Evolutionary conservation across 805 yeast species (phyloP), one percentile per base, ranked within the genome.

Genomic region (Candida chilensis): DNA sequence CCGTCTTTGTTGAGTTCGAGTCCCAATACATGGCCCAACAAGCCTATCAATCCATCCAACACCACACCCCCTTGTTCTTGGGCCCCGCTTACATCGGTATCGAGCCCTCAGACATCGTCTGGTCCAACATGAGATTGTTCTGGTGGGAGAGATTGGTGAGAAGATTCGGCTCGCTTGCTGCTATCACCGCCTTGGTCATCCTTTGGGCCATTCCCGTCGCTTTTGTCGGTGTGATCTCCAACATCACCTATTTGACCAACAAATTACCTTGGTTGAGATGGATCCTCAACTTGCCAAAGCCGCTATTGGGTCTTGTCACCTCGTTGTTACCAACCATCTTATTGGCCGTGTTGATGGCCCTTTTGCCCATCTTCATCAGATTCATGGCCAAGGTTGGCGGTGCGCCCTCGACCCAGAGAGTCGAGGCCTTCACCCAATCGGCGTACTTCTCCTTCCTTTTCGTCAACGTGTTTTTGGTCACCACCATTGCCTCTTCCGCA

Each of bases 151-250:
- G 77, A 43, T 48, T 78, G 13, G 57, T 61, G 9, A 66, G 90
- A 57, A 50, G 57, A 20, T 50, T 65, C 17, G 63, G 64, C 32
- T 74, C 88, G 0, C 33, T 57, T 20, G 60, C 71, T 11, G 74
- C 73, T 2, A 69, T 80, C 32, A 42, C 56, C 15, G 82, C 76
- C 1, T 43, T 78, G 27, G 62, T 79, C 31, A 46, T 75, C 18
- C 57, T 77, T 41, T 82, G 94, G 94, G 68, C 88, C 33, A 54
- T 80, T 39, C 90, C 90, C 10, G 86, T 79, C 24, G 79, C 88
- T 3, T 75, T 81, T 49, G 86, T 81, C 28, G 88, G 88, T 67
- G 47, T 76, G 45, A 62, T 81, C 34, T 79, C 88, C 3, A 80
- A 80, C 45, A 55, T 81, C 38, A 71, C 78, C 13, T 68, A 68